Evolutionary conservation across 2,329 filamentous ascomycete genomes (phyloP).

Genomic region (Plectosphaerella cucumerina): DNA sequence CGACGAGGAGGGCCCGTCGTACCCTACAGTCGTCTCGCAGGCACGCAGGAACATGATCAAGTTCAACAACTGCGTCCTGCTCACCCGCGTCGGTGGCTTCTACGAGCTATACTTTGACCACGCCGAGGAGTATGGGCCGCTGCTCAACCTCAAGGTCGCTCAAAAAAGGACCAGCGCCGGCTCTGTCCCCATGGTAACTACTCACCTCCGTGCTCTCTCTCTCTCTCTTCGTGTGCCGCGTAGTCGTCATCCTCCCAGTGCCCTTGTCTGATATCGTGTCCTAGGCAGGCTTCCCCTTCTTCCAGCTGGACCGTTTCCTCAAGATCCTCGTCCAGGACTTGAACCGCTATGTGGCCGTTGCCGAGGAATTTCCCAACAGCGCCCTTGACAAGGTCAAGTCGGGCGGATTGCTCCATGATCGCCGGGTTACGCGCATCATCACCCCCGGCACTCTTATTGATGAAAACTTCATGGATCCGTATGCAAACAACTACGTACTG

Average conservation of each 20-base stretch:
- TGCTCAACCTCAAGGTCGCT: conserved; percentile 83
- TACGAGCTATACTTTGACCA: conserved; percentile 98
- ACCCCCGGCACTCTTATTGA: conserved; percentile 95
- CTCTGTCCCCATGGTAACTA: conserved; percentile 74
- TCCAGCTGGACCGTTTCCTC: conserved; percentile 86
- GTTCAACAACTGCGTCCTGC: conserved; percentile 83
- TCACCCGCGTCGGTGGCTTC: conserved; percentile 92
- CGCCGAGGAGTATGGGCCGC: conserved; percentile 80
- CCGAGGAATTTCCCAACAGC: conserved; percentile 83
- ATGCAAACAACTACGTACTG: conserved; percentile 88
- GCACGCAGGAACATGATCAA: conserved; percentile 85
- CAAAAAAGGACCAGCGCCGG: conserved; percentile 71
- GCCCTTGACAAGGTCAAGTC: conserved; percentile 65
- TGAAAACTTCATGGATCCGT: conserved; percentile 94
- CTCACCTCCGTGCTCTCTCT: background rate
- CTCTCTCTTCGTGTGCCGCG: background rate
- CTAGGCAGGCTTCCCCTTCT: conserved; percentile 87
- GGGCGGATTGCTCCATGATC: conserved; percentile 78
- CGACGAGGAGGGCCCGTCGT: conserved; percentile 46
- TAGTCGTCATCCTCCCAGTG: conserved; percentile 8
- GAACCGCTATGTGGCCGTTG: conserved; percentile 86
- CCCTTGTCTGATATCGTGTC: conserved; percentile 17
- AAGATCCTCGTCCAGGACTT: conserved; percentile 91
- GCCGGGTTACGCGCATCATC: conserved; percentile 79
- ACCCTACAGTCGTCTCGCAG: conserved; percentile 86